A percentile compares a stretch with the other conserved stretches of the same genome.
Evolutionary conservation across 2,329 filamentous ascomycete genomes (phyloP).

Genomic region (Fusarium albosuccineum): DNA sequence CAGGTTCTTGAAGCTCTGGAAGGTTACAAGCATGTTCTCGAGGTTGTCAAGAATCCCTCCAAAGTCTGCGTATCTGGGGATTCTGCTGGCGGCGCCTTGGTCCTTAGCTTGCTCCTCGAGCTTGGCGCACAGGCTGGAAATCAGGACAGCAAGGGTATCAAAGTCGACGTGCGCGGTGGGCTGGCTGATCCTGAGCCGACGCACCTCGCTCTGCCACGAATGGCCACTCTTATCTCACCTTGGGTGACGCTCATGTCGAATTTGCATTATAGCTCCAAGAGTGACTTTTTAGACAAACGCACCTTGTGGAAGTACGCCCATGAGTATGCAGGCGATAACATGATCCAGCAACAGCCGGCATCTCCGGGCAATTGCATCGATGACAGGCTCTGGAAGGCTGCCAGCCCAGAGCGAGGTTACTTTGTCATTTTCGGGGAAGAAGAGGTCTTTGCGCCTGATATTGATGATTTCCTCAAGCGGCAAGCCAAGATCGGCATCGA

Average conservation of each 20-base stretch:
- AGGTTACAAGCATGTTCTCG: constrained; percentile 78
- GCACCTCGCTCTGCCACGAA: constrained; percentile 51
- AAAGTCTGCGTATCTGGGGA: constrained; percentile 81
- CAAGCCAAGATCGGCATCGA: constrained; percentile 66
- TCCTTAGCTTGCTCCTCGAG: constrained; percentile 79
- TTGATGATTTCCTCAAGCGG: constrained; percentile 69
- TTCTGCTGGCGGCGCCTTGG: constrained; percentile 81
- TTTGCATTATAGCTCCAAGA: constrained; percentile 75
- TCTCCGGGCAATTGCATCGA: constrained; percentile 81
- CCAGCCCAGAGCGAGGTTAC: constrained; percentile 75
- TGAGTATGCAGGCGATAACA: constrained; percentile 69
- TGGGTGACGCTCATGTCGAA: constrained; percentile 81
- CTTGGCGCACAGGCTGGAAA: constrained; percentile 59
- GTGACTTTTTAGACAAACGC: constrained; percentile 79
- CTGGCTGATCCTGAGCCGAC: constrained; percentile 32
- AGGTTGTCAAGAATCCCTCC: constrained; percentile 67
- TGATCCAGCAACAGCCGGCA: constrained; percentile 52
- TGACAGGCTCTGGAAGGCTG: constrained; percentile 73
- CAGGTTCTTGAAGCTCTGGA: constrained; percentile 78
- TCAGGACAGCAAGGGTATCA: constrained; percentile 34
- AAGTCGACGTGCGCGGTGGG: constrained; percentile 22
- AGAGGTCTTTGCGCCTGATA: constrained; percentile 82
- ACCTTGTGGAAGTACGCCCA: constrained; percentile 77
- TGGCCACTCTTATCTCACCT: constrained; percentile 82
- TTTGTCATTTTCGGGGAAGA: constrained; percentile 80